Evolutionary conservation across 495 filamentous ascomycete genomes (phyloP), one percentile per base, ranked within the genome.

Genomic region (Chlorociboria aeruginascens): DNA sequence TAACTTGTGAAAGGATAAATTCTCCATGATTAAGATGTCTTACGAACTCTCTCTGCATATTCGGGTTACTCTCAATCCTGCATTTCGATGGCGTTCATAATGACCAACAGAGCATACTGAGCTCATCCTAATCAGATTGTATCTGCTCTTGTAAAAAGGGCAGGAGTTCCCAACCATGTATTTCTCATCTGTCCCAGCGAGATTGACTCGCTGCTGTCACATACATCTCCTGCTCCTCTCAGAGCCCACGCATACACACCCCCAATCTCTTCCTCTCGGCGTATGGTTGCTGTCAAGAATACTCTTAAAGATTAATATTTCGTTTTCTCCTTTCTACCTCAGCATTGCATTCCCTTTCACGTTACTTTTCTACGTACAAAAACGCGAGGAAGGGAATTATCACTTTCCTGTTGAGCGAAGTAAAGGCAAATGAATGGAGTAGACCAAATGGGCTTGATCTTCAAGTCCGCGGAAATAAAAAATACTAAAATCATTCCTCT

Each of bases 261-360:
- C 34, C 55, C 40, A 46, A 14, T 38, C 25, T 39, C 35, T n/a
- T 40, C 38, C 44, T 20, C 28, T 11, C 28, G 55, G 55, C 51
- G 45, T 32, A 43, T 45, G 39, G 46, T 32, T 55, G 31, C 42
- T 55, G 56, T 54, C 49, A 46, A 42, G 47, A 46, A 43, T 32
- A 50, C 37, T 46, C 43, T 53, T 48, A 49, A 53, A 59, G 56
- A 55, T 42, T 59, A 59, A 59, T 59, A 59, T 46, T 17, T 51
- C 48, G 54, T 40, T 48, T 52, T 49, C 40, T 46, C 33, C 25
- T 31, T 50, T 55, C 40, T 28, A 49, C 49, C 32, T 46, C 44
- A 43, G 54, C 51, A 51, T 60, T 48, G 53, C 45, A 57, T 54
- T 56, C 37, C 35, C 34, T 54, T 45, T 55, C 50, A 56, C 25